These are phyloP conservation scores for Neobulgaria alba DNA, from an alignment of 2,329 filamentous ascomycete species.

Conservation along the genomic window DNA sequence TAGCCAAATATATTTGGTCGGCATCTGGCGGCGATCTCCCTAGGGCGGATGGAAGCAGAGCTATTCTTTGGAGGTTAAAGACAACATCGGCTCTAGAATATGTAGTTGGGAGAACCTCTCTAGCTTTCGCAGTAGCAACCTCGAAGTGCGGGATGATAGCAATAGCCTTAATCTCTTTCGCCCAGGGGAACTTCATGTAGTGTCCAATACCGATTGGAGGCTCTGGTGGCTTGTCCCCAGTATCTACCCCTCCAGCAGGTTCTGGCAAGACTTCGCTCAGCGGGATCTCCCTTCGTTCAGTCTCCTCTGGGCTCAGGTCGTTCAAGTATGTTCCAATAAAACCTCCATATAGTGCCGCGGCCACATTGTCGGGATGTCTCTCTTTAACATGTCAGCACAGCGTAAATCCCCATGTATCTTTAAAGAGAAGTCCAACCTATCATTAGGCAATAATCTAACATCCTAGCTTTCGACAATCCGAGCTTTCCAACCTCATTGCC, in stretches of 20 bases:
- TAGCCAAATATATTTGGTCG: slow-evolving; percentile 90
- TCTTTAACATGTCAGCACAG: slow-evolving; percentile 36
- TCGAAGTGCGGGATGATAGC: slow-evolving; percentile 95
- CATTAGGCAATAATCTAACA: slow-evolving; percentile 97
- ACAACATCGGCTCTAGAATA: slow-evolving; percentile 77
- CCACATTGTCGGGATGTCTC: slow-evolving; percentile 89
- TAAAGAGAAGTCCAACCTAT: slow-evolving; percentile 51
- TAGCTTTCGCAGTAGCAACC: slow-evolving; percentile 85
- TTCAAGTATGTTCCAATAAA: slow-evolving; percentile 97
- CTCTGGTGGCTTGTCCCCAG: slow-evolving; percentile 74
- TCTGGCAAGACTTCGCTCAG: slow-evolving; percentile 86
- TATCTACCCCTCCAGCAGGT: slow-evolving; percentile 85
- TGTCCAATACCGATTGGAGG: slow-evolving; percentile 92
- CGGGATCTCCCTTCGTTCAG: slow-evolving; percentile 85
- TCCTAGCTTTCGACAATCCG: slow-evolving; percentile 65
- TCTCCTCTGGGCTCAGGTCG: slow-evolving; percentile 80
- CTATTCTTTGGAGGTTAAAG: slow-evolving; percentile 93
- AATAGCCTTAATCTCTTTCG: slow-evolving; percentile 89
- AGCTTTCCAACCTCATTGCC: slow-evolving; percentile 83
- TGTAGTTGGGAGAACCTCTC: slow-evolving; percentile 70
- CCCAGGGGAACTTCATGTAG: slow-evolving; percentile 93
- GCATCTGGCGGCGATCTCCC: slow-evolving; percentile 85
- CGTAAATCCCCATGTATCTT: not conserved
- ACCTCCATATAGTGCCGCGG: slow-evolving; percentile 87
- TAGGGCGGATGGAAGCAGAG: slow-evolving; percentile 80